Base-by-base conservation (phyloP, 1,284 basidiomycete genomes). In the Cutaneotrichosporon arboriforme region DNA sequence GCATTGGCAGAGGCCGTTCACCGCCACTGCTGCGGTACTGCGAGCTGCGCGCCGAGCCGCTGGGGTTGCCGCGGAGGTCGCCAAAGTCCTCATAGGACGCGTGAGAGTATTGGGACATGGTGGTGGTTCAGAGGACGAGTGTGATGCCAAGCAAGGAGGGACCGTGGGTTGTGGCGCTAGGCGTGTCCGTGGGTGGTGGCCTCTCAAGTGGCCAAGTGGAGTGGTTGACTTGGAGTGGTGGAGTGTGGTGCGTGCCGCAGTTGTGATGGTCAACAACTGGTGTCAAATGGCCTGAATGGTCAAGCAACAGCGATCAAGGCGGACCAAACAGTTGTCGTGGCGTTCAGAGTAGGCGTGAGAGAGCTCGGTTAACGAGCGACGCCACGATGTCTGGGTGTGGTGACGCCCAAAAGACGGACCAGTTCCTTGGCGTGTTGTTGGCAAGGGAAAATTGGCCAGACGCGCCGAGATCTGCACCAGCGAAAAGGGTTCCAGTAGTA, bases 1-100 rank as follows among this genome's bases (percentile, higher is more conserved):
- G 62, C 22, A 67, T 63, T 41, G 63, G 49, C 53, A 63, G 52
- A 10, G 26, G 26, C 26, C 26, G 26, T 31, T 31, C 26, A n/a
- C n/a, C n/a, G 26, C 26, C 26, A 31, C 26, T 31, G 26, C 10
- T 31, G 33, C 55, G 55, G 43, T 55, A 33, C 41, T 58, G 58
- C 45, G 56, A 58, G 45, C 51, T 51, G 49, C 58, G 59, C 23
- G 53, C 31, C 5, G 59, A 60, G 40, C 43, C 54, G 31, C 46
- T 37, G 38, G 40, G 49, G 23, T 46, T 17, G 36, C 46, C 20
- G 38, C 46, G 48, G 18, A 44, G 17, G 18, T 43, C 49, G 43
- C 21, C 35, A 46, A 36, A 38, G 20, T 46, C 41, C 37, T 33
- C 43, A 13, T 40, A 36, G 12, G 45, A 42, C 14, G 23, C 31